A percentile compares a stretch with the other conserved stretches of the same genome.
phyloP scores from a whole-genome alignment of 108 stramenopile genomes.

The Conticribra weissflogii region DNA sequence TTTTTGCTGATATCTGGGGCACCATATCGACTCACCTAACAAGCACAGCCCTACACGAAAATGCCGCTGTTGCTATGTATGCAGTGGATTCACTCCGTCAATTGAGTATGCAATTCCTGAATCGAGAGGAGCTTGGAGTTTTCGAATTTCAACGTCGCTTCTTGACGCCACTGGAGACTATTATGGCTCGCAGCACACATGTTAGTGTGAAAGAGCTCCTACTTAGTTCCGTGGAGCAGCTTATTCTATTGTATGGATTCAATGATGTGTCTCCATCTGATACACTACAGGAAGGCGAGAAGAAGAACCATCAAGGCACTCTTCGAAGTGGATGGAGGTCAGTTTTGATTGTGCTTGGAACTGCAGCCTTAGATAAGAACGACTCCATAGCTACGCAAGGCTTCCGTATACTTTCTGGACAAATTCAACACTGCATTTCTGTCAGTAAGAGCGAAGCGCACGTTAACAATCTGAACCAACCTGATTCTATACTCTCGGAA shows the following conservation, averaged over 20 bases:
- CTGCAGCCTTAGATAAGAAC: slow-evolving; percentile 83
- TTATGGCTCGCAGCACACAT: slow-evolving; percentile 76
- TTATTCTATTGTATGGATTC: slow-evolving; percentile 80
- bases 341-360: slow-evolving; percentile 87
- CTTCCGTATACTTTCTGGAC: slow-evolving; percentile 64
- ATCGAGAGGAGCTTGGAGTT: slow-evolving; percentile 89
- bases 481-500: slow-evolving; percentile 62
- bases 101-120: slow-evolving; percentile 94
- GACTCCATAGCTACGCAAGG: slow-evolving; percentile 75
- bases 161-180: slow-evolving; percentile 91
- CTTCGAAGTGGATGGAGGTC: slow-evolving; percentile 95
- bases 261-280: slow-evolving; percentile 23
- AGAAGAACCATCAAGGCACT: slow-evolving; percentile 39
- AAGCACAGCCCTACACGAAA: slow-evolving; percentile 90
- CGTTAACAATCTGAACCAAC: slow-evolving; percentile 19
- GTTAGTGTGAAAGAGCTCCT: slow-evolving; percentile 90
- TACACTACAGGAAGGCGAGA: slow-evolving; percentile 5
- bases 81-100: slow-evolving; percentile 98
- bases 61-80: slow-evolving; percentile 95
- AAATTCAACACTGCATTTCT: slow-evolving; percentile 55
- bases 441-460: slow-evolving; percentile 5
- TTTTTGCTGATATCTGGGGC: slow-evolving; percentile 95
- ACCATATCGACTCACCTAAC: slow-evolving; percentile 91
- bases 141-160: slow-evolving; percentile 98
- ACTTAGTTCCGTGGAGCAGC: slow-evolving; percentile 89